Evolutionary conservation across 345 rosid genomes (phyloP), one percentile per base, ranked within the genome.

Genomic region (Nasturtium officinale): DNA sequence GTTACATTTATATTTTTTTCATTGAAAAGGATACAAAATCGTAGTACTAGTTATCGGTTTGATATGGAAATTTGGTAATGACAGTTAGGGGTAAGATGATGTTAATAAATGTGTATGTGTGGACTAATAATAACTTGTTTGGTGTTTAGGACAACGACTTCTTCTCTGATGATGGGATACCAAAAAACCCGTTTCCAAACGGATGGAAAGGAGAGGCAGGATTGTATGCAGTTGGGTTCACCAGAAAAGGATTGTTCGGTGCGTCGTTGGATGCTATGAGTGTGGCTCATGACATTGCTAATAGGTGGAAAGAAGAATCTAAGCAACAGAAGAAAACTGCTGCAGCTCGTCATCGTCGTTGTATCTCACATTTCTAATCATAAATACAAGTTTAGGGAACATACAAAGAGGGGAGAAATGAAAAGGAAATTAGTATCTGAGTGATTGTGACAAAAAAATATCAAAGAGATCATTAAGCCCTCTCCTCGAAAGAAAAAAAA

Each of bases 191-290:
- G 48, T 90, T 87, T 54, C 96, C 98, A 32, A 79, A 87, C 76
- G 93, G 91, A 5, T 93, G 98, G 98, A 93, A 92, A 82, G 97
- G 97, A 18, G 82, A 76, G 25, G 78, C 83, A 0, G 97, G 98
- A 55, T 80, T 92, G 42, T 92, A 92, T 72, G 97, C 97, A 25
- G 98, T 86, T 30, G 98, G 98, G 67, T 93, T 93, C 81, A 87
- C 98, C 11, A 87, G 81, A 75, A 93, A 87, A 86, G 98, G 91
- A 13, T 81, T 93, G 58, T 86, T 94, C 13, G 98, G 98, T 50
- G 93, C 92, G 33, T 86, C 93, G 1, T 58, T 82, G 2, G 97
- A 93, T 65, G 90, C 98, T 6, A 65, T 80, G 47, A 86, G 78
- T 57, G 86, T 91, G 5, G 91, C 92, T 13, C 84, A 83, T 51